Base-by-base conservation (phyloP, 129 eudicot genomes). In the Pittosporum tobira region DNA sequence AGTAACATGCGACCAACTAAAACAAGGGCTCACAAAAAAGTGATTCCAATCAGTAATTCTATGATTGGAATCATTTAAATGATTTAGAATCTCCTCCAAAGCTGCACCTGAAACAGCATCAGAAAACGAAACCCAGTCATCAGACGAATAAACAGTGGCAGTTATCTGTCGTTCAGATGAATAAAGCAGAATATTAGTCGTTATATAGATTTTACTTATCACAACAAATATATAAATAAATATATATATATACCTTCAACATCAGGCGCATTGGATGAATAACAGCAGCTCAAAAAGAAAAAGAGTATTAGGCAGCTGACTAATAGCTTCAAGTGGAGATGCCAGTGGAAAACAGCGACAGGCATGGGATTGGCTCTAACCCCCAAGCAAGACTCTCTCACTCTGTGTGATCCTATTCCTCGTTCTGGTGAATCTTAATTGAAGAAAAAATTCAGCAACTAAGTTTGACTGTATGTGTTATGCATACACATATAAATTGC, bases 221-320 rank as follows among this genome's bases (percentile, higher is more conserved):
- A n/a, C n/a, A n/a, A n/a, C n/a, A n/a, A n/a, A n/a, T n/a, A n/a
- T n/a, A n/a, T n/a, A n/a, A n/a, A n/a, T n/a, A n/a, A n/a, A n/a
- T n/a, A n/a, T n/a, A n/a, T n/a, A n/a, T n/a, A n/a, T n/a, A n/a
- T 77, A 88, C 96, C 96, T 88, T 84, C 91, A 65, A 70, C 48
- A 47, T 72, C 77, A 43, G 69, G 77, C 28, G 65, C 48, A 28
- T 68, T 70, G 51, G 70, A 71, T 50, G 91, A 81, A 62, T 24
- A 59, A 59, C 69, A 62, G 18, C 38, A 59, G 57, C 64, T 69
- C 26, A 75, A 54, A 61, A 84, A 65, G 45, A 82, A 49, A 28
- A 75, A 57, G 55, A 88, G 65, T 46, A 73, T 54, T 38, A 81
- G 59, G 57, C 62, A 70, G 44, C 46, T 45, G 29, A 73, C 63